phyloP scores from a whole-genome alignment of 2,329 filamentous ascomycete species.

The Dendryphion nanum region DNA sequence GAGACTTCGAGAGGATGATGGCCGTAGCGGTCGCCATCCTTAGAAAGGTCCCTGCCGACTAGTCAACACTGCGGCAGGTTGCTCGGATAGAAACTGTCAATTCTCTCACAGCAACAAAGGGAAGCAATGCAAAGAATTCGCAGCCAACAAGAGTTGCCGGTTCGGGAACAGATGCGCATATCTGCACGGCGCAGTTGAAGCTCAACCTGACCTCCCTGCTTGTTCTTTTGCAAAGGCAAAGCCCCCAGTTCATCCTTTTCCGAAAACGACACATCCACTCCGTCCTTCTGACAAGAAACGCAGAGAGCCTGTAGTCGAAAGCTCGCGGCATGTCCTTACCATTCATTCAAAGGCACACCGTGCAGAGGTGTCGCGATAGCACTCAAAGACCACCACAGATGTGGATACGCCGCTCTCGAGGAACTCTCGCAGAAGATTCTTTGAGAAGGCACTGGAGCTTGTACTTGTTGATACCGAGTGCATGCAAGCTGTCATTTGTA shows the following conservation, averaged over 20 bases:
- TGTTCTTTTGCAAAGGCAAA: too few relatives aligned
- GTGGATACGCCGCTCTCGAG: background rate
- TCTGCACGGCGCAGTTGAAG: background rate
- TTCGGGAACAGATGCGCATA: constrained; percentile 2
- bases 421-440: constrained; percentile 5
- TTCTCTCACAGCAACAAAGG: constrained; percentile 2
- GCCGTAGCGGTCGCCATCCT: too few relatives aligned
- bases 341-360: too few relatives aligned
- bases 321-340: too few relatives aligned
- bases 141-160: background rate
- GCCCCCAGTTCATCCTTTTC: background rate
- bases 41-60: too few relatives aligned
- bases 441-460: constrained; percentile 5
- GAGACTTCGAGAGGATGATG: too few relatives aligned
- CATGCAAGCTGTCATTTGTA: constrained; percentile 8
- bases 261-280: background rate
- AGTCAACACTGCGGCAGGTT: constrained; percentile 4
- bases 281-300: too few relatives aligned
- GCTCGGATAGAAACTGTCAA: constrained; percentile 1
- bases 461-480: background rate
- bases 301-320: background rate
- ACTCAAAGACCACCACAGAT: background rate
- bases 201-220: too few relatives aligned
- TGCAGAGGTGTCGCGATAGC: constrained; percentile 4
- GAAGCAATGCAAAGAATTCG: constrained; percentile 3